Conservation (phyloP, 2,329 filamentous ascomycete genomes). For the Apiospora aurea region DNA sequence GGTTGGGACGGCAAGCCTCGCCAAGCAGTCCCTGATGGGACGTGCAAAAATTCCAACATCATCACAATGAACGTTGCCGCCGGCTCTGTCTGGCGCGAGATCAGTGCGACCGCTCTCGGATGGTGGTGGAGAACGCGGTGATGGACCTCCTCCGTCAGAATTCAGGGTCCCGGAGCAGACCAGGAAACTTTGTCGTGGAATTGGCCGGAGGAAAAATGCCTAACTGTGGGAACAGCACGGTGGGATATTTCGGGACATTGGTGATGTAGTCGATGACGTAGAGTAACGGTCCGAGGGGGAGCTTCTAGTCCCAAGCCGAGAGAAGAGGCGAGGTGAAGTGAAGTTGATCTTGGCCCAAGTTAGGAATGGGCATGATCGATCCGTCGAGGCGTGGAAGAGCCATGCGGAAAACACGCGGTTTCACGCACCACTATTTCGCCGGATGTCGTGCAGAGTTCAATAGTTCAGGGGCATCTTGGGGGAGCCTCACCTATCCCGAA, state of each 20-base stretch:
- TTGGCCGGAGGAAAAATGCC: background rate
- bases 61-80: background rate
- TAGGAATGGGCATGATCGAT: no score
- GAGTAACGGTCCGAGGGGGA: background rate
- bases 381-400: background rate
- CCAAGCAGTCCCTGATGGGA: background rate
- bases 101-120: background rate
- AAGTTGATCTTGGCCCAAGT: no score
- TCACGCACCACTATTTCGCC: background rate
- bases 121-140: background rate
- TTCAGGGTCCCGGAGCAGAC: constrained; percentile 1
- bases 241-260: background rate
- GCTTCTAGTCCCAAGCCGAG: background rate
- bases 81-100: background rate
- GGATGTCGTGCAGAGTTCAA: background rate
- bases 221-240: no score
- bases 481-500: constrained; percentile 5
- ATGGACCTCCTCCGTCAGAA: background rate
- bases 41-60: constrained; percentile 6
- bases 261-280: background rate
- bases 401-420: background rate
- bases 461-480: background rate
- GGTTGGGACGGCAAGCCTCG: background rate
- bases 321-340: no score
- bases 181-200: background rate